Conservation (phyloP, 345 rosid species). For the Camelina hispida region DNA sequence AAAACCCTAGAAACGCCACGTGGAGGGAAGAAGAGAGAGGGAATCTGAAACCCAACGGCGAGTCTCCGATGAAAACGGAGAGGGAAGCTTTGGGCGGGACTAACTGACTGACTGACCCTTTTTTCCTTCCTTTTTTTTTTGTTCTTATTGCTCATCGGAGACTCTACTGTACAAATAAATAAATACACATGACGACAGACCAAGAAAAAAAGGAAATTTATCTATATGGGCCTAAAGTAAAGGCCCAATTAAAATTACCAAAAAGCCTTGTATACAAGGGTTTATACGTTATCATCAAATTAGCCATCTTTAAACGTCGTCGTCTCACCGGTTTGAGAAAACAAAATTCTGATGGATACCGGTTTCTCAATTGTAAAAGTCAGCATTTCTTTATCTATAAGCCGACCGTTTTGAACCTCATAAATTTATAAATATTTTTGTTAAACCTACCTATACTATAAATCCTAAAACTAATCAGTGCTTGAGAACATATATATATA, state of each 20-base stretch:
- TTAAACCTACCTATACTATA: neutral
- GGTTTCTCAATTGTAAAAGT: neutral
- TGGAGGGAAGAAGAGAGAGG: conserved; percentile 23
- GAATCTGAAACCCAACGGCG: conserved; percentile 28
- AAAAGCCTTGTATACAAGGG: neutral
- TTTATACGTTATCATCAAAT: neutral
- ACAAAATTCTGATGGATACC: neutral
- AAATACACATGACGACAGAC: neutral
- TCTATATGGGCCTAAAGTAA: neutral
- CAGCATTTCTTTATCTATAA: neutral
- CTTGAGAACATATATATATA: neutral
- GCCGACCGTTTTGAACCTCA: neutral
- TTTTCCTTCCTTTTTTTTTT: neutral
- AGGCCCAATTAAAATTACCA: neutral
- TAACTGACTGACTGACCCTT: neutral
- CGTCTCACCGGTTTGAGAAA: neutral
- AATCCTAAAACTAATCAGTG: neutral
- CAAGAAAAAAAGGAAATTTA: neutral
- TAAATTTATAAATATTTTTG: neutral
- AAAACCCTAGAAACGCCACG: conserved; percentile 27
- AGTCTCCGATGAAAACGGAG: conserved; percentile 30
- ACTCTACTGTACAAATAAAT: neutral
- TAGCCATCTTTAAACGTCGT: neutral
- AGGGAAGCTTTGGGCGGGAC: conserved; percentile 41
- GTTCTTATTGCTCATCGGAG: neutral